Base-by-base conservation (phyloP, 768 basidiomycete genomes). In the Coprinopsis sp. region DNA sequence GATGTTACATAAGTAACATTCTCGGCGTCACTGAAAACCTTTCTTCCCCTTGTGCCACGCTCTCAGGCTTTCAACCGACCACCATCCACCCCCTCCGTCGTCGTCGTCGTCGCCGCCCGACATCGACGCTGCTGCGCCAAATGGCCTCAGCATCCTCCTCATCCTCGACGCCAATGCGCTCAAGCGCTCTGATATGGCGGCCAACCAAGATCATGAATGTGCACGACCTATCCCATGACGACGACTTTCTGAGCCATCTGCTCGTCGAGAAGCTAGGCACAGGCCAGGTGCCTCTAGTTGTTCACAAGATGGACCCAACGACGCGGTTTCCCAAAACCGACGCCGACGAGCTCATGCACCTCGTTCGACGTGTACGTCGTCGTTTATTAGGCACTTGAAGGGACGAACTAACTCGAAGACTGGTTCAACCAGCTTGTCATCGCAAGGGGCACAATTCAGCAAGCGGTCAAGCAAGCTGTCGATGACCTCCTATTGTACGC, bases 131-230 rank as follows among this genome's bases (percentile, higher is more conserved):
- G 53, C 46, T 54, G 50, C 51, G 53, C 50, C 23, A 52, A 22
- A 69, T 68, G 66, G 57, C 64, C 29, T 58, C 60, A 44, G 58
- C 59, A 49, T 52, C 61, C 22, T 50, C 64, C 40, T 49, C 57
- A 18, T 47, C 57, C 37, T 46, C 50, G 3, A 52, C 64, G 14
- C 54, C 66, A 24, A 49, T 54, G 6, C 21, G n/a, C 23, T 43
- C 31, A 34, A 58, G 59, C 31, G 44, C 59, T 48, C 58, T 82
- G 47, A 56, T 68, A 68, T 91, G 88, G 88, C 81, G 84, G 33
- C 82, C 82, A 16, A 91, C 87, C 39, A 90, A 87, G 73, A 83
- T 87, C 56, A 91, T 91, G 88, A 87, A 88, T 70, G 85, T 88
- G 76, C 78, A 79, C 66, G 90, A 92, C 78, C 78, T 92, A 51